Base-by-base conservation (phyloP, 2,329 filamentous ascomycete species). In the Apiospora kogelbergensis region DNA sequence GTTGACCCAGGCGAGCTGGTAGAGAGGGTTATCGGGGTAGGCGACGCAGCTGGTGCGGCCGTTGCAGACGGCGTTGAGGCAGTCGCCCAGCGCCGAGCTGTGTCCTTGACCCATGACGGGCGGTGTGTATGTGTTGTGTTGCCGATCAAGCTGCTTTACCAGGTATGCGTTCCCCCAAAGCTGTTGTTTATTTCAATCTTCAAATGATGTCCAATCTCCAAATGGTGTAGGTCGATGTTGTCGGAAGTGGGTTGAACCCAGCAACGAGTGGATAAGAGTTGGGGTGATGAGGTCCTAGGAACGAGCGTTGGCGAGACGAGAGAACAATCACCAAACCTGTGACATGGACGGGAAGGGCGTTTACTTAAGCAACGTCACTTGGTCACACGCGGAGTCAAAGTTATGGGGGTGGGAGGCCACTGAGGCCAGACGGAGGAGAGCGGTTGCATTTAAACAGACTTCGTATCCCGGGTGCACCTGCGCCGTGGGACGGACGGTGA, bases 1-100 rank as follows among this genome's bases (percentile, higher is more conserved):
- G 72, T 82, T 83, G 44, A 84, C 85, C 86, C 86, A 88, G 9
- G 75, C 72, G 2, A 78, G 48, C 73, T 86, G 80, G 76, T 85
- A 88, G 6, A 85, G 74, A 0, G 79, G 78, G 46, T 80, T 77
- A 65, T 73, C 74, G 0, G 85, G 81, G 70, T 82, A 87, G 13
- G 78, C 83, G 65, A 86, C 84, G 71, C 86, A 88, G 71, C 76
- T 75, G 20, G 71, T 70, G 48, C 83, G 81, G 67, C 82, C 81
- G 40, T 78, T 78, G 73, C 85, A 88, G 70, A 88, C 80, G 26
- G 76, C 70, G 67, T 81, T 76, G 44, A 88, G 81, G 74, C 86
- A 88, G 46, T 78, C 75, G 68, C 81, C 77, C 57, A 86, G 72
- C 4, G 81, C 75, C 20, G 78, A 76, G 69, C 82, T 85, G 15